phyloP scores from a whole-genome alignment of 495 filamentous ascomycete genomes.

The Pyronema domesticum region DNA sequence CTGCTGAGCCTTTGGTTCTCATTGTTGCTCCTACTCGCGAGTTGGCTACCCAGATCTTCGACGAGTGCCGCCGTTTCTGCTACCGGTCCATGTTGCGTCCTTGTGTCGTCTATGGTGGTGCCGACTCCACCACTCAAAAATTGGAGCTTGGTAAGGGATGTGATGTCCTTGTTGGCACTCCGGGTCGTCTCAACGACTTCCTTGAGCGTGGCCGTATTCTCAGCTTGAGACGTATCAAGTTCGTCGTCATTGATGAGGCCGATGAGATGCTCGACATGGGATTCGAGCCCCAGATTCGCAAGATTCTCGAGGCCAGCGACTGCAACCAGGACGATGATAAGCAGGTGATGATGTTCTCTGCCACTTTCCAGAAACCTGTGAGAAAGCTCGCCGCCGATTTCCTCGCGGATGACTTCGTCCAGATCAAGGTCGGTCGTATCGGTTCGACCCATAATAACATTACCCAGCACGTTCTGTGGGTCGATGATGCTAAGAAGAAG shows the following conservation, averaged over 20 bases:
- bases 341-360: conserved; percentile 99
- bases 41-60: conserved; percentile 94
- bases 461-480: conserved; percentile 95
- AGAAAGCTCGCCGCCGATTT: conserved; percentile 98
- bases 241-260: conserved; percentile 95
- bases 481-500: conserved; percentile 93
- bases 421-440: conserved; percentile 95
- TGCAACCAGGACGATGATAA: conserved; percentile 74
- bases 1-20: conserved; percentile 87
- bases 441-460: conserved; percentile 99
- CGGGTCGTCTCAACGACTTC: conserved; percentile 89
- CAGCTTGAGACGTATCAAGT: conserved; percentile 78
- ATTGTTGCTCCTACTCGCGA: conserved; percentile 95
- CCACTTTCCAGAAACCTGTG: conserved; percentile 96
- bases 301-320: conserved; percentile 94
- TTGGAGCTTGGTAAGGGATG: conserved; percentile 95
- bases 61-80: conserved; percentile 92
- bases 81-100: conserved; percentile 98
- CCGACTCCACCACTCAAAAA: conserved; percentile 91
- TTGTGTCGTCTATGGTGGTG: conserved; percentile 97
- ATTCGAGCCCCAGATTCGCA: conserved; percentile 98
- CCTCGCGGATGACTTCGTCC: conserved; percentile 84
- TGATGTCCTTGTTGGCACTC: conserved; percentile 91
- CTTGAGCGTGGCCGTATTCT: conserved; percentile 98
- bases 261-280: conserved; percentile 99